A percentile compares a stretch with the other conserved stretches of the same genome.
Evolutionary conservation across 148 eudicot species (phyloP).

Genomic region (Chenopodium album): DNA sequence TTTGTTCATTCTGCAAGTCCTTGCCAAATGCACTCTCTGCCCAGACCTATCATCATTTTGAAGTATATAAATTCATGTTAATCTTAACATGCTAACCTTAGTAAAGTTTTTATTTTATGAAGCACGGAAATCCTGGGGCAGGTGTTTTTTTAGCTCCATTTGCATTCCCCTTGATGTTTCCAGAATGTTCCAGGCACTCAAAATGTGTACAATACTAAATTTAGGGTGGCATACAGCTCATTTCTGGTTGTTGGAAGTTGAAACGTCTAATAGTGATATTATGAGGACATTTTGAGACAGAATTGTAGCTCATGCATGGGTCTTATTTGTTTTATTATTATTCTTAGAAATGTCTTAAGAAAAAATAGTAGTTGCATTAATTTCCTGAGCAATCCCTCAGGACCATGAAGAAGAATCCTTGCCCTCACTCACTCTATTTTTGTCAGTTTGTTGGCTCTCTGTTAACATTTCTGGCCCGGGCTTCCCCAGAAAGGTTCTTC

Average conservation of each 20-base stretch:
- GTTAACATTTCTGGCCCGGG: not conserved
- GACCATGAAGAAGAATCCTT: not conserved
- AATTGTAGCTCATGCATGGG: not conserved
- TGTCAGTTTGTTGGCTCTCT: not conserved
- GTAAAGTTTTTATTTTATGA: not conserved
- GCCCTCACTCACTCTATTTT: not conserved
- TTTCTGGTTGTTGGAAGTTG: not conserved
- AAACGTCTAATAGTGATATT: not conserved
- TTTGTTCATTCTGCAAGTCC: constrained; percentile 5
- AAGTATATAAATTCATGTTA: no score
- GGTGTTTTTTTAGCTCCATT: no score
- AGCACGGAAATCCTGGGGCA: not conserved
- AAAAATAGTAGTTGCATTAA: not conserved
- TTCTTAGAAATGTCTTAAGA: not conserved
- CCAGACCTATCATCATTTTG: not conserved
- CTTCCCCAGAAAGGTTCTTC: not conserved
- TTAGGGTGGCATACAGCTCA: not conserved
- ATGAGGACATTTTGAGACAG: not conserved
- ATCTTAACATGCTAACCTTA: not conserved
- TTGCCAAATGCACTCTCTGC: not conserved
- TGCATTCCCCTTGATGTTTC: no score
- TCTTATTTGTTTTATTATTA: no score
- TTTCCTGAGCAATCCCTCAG: not conserved
- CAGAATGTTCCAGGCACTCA: not conserved
- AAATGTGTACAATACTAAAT: not conserved